Evolutionary conservation across 2,329 filamentous ascomycete genomes (phyloP), one percentile per base, ranked within the genome.

Genomic region (Emericellopsis cladophorae): DNA sequence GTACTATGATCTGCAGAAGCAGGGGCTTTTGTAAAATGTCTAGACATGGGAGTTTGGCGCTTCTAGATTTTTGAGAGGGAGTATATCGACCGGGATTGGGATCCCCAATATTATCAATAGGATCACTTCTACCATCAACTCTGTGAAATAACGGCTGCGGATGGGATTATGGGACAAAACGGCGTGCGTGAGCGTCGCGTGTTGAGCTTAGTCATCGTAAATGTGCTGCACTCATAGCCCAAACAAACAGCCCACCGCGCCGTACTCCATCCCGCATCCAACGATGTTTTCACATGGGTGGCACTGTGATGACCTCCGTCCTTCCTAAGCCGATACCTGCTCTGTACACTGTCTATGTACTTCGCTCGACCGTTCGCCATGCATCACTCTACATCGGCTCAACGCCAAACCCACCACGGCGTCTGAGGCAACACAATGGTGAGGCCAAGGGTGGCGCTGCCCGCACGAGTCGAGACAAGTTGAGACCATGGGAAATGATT

Each of bases 361-460:
- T 96, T 31, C 82, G 89, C 16, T 95, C 90, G 0, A 88, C 81
- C 1, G 72, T 88, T 9, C 73, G 76, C 36, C 79, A 78, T 54
- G 70, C 74, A 23, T 77, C 74, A 3, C 70, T 90, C 23, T 98
- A 98, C 60, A 82, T 96, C 41, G 92, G 92, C 40, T 94, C 86
- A 35, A 96, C 92, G 1, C 89, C 89, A 0, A 79, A 95, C 54
- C 90, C 92, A 34, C 78, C 79, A 1, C 75, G 90, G 44, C 83
- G 92, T 12, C 70, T 96, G 21, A 79, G 78, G 46, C 92, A 96
- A 58, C 92, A 98, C 63, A 98, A 98, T 71, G 92, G 92, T 40
- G 66, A 79, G 39, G 71, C 72, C 26, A 83, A 78, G 54, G 92
- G 92, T 40, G 92, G 92, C 31, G 92, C 92, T 24, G 76, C 69